Percentiles rank a stretch among this genome's conserved stretches.
phyloP scores from a whole-genome alignment of 495 filamentous ascomycete species.

The Penicillium maclennaniae region DNA sequence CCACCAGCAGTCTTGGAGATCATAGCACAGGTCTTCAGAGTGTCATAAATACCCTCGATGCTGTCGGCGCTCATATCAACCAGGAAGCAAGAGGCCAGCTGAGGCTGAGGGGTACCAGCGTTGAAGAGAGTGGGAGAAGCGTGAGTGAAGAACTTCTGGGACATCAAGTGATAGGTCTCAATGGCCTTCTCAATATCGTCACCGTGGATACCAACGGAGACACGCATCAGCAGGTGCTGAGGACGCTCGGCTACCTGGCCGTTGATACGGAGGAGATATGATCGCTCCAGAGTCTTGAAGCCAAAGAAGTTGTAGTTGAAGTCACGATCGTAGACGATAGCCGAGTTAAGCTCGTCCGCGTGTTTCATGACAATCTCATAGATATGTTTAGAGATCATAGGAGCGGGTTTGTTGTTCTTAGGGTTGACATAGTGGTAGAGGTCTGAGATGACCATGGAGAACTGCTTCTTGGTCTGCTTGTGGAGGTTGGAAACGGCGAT shows the following conservation, averaged over 20 bases:
- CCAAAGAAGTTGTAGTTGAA: constrained; percentile 99
- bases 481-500: constrained; percentile 99
- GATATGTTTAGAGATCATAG: constrained; percentile 87
- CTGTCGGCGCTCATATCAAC: constrained; percentile 99
- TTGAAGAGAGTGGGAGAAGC: constrained; percentile 98
- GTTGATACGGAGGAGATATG: constrained; percentile 88
- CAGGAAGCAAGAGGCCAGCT: constrained; percentile 95
- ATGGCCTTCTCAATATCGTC: constrained; percentile 90
- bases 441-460: constrained; percentile 87
- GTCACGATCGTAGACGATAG: constrained; percentile 97
- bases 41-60: constrained; percentile 99
- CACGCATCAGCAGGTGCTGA: constrained; percentile 99
- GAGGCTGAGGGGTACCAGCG: constrained; percentile 87
- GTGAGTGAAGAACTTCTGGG: constrained; percentile 94
- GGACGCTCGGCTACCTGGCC: constrained; percentile 94
- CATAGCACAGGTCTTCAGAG: constrained; percentile 97
- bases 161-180: constrained; percentile 98
- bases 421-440: constrained; percentile 96
- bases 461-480: constrained; percentile 99
- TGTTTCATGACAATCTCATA: constrained; percentile 94
- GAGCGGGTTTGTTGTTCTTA: constrained; percentile 76
- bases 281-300: constrained; percentile 98
- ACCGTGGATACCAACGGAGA: constrained; percentile 93
- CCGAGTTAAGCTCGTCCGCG: constrained; percentile 93
- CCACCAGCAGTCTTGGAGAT: constrained; percentile 99